phyloP scores from a whole-genome alignment of 805 yeast genomes.

The Suhomyces pyralidae region DNA sequence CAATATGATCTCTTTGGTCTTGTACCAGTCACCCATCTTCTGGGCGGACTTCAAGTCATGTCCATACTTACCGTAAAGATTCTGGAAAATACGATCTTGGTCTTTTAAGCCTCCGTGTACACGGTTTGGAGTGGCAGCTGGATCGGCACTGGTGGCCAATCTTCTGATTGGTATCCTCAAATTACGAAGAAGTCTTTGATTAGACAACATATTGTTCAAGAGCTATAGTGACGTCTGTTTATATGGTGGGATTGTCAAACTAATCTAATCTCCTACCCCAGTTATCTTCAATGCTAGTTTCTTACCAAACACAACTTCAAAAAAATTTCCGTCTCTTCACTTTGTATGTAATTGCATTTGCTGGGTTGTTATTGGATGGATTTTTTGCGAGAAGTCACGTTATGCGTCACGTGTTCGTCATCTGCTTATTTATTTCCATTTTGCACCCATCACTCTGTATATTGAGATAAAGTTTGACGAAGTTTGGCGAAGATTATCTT shows the following conservation, averaged over 20 bases:
- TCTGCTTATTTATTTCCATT: not conserved
- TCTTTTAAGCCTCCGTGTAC: conserved; percentile 74
- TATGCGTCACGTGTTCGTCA: not conserved
- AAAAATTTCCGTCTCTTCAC: conserved; percentile 1
- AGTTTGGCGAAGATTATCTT: not conserved
- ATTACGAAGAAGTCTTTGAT: conserved; percentile 31
- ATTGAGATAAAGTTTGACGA: no score
- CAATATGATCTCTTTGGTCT: conserved; percentile 77
- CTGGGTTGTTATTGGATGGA: conserved; percentile 13
- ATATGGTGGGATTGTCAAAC: not conserved
- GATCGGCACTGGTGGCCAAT: conserved; percentile 47
- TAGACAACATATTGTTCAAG: not conserved
- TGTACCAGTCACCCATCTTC: conserved; percentile 89
- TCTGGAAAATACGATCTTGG: conserved; percentile 84
- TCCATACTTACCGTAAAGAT: conserved; percentile 73
- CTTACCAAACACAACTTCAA: not conserved
- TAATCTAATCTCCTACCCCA: not conserved
- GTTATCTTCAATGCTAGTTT: not conserved
- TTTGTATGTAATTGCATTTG: conserved; percentile 15
- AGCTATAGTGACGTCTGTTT: not conserved
- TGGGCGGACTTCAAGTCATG: conserved; percentile 69
- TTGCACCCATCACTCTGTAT: not conserved
- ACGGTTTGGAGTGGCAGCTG: conserved; percentile 49
- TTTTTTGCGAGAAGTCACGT: not conserved
- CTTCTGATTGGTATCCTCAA: conserved; percentile 28